phyloP scores from a whole-genome alignment of 257 asterid genomes.

The Mentha longifolia region DNA sequence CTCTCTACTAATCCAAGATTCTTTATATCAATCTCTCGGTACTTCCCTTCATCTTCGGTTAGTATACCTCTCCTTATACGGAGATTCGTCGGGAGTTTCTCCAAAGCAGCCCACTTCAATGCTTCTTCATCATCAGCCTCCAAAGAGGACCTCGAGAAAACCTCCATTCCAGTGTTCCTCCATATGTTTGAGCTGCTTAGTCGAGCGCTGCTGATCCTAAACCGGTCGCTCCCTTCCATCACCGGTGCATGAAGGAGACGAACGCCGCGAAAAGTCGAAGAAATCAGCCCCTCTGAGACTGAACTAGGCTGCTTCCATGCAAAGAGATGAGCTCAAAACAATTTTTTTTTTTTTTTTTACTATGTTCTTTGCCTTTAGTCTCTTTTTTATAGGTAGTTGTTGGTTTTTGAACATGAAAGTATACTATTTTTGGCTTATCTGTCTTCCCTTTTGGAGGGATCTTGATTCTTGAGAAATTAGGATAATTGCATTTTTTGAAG shows the following conservation, averaged over 20 bases:
- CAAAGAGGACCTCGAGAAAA: conserved; percentile 60
- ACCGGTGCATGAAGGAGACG: conserved; percentile 25
- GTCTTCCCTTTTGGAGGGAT: conserved; percentile 35
- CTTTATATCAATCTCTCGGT: conserved; percentile 61
- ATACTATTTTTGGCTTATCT: conserved; percentile 29
- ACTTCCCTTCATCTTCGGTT: conserved; percentile 54
- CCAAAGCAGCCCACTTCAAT: conserved; percentile 85
- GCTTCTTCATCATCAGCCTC: conserved; percentile 87
- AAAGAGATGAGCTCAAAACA: conserved; percentile 25
- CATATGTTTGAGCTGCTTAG: conserved; percentile 71
- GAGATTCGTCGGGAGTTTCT: conserved; percentile 76
- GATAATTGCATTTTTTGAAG: conserved; percentile 17
- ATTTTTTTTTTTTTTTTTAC: conserved; percentile 16
- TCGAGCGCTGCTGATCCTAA: conserved; percentile 60
- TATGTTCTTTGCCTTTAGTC: neutral
- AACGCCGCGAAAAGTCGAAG: neutral
- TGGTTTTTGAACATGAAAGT: neutral
- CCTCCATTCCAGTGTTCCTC: conserved; percentile 73
- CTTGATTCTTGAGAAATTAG: conserved; percentile 36
- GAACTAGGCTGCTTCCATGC: conserved; percentile 32
- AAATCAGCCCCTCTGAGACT: neutral
- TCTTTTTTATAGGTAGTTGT: conserved; percentile 33
- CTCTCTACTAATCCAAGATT: conserved; percentile 68
- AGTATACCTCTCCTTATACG: conserved; percentile 73
- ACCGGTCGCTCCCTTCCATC: conserved; percentile 65